Evolutionary conservation across 2,329 filamentous ascomycete genomes (phyloP).

Genomic region (Cadophora luteo-olivacea): DNA sequence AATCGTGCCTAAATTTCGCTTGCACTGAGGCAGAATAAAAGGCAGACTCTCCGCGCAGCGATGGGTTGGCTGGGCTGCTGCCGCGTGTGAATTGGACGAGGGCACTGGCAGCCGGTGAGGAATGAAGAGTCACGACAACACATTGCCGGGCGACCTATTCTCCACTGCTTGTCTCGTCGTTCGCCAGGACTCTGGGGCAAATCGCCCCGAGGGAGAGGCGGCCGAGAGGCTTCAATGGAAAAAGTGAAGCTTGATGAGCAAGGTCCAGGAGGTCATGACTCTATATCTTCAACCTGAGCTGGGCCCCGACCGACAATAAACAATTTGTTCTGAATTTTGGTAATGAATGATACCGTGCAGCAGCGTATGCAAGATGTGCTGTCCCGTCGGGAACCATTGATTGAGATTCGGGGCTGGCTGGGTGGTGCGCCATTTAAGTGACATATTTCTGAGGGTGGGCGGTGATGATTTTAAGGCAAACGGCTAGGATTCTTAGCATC

Average conservation of each 20-base stretch:
- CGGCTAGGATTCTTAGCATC: slow-evolving; percentile 14
- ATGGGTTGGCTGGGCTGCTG: slow-evolving; percentile 12
- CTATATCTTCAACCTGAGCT: slow-evolving; percentile 24
- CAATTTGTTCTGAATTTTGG: neutral
- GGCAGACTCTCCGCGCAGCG: slow-evolving; percentile 21
- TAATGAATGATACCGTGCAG: slow-evolving; percentile 15
- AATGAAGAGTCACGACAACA: slow-evolving; percentile 15
- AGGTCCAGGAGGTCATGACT: slow-evolving; percentile 13
- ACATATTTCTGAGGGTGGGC: neutral
- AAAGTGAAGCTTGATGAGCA: slow-evolving; percentile 3
- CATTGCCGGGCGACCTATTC: slow-evolving; percentile 18
- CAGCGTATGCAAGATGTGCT: slow-evolving; percentile 25
- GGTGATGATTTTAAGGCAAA: slow-evolving; percentile 25
- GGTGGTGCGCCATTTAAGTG: slow-evolving; percentile 16
- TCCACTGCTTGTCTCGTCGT: slow-evolving; percentile 9
- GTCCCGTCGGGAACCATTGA: slow-evolving; percentile 18
- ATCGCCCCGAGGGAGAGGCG: slow-evolving; percentile 9
- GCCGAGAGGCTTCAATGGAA: neutral
- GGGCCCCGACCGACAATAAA: neutral
- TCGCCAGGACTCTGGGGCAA: slow-evolving; percentile 1
- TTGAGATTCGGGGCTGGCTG: slow-evolving; percentile 16
- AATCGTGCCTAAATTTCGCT: slow-evolving; percentile 15
- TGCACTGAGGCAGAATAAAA: slow-evolving; percentile 24
- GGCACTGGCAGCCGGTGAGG: slow-evolving; percentile 15
- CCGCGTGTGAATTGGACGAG: slow-evolving; percentile 1